A percentile compares a stretch with the other conserved stretches of the same genome.
These are phyloP conservation scores for Coffea humblotiana DNA, from an alignment of 305 asterid species.

Conservation along the genomic window DNA sequence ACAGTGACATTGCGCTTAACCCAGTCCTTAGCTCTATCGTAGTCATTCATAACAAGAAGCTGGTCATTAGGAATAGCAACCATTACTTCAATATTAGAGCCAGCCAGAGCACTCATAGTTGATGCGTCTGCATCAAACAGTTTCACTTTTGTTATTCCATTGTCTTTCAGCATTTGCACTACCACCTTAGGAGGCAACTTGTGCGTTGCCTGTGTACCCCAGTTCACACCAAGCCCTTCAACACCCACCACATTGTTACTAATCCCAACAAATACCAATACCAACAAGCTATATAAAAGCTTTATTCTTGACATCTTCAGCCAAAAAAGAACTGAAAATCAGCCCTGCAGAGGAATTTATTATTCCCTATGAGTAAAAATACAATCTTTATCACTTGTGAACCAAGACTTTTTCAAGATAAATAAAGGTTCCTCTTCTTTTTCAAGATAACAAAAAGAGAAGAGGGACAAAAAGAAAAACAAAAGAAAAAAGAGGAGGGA, in stretches of 20 bases:
- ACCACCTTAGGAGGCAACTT: conserved; percentile 71
- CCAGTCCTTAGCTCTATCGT: conserved; percentile 69
- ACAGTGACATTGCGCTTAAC: conserved; percentile 69
- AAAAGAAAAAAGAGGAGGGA: background rate
- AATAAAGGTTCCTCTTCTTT: background rate
- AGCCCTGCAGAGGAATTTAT: background rate
- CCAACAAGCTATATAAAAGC: conserved; percentile 14
- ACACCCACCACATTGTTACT: conserved; percentile 23
- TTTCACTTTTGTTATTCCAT: conserved; percentile 78
- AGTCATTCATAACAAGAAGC: conserved; percentile 60
- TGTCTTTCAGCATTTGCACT: conserved; percentile 74
- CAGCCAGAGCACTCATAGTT: conserved; percentile 75
- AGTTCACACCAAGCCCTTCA: conserved; percentile 81
- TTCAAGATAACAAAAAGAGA: background rate
- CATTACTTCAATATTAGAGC: conserved; percentile 78
- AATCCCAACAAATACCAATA: conserved; percentile 15
- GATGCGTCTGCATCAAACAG: conserved; percentile 76
- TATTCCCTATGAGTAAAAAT: background rate
- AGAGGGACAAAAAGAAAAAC: background rate
- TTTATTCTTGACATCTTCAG: conserved; percentile 28
- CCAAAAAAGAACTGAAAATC: background rate
- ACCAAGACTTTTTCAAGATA: conserved; percentile 3
- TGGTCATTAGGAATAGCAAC: conserved; percentile 90
- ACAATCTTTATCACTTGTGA: conserved; percentile 1
- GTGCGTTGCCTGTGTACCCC: conserved; percentile 94